These are phyloP conservation scores for Allium fistulosum DNA, from an alignment of 106 monocot species.

Conservation along the genomic window DNA sequence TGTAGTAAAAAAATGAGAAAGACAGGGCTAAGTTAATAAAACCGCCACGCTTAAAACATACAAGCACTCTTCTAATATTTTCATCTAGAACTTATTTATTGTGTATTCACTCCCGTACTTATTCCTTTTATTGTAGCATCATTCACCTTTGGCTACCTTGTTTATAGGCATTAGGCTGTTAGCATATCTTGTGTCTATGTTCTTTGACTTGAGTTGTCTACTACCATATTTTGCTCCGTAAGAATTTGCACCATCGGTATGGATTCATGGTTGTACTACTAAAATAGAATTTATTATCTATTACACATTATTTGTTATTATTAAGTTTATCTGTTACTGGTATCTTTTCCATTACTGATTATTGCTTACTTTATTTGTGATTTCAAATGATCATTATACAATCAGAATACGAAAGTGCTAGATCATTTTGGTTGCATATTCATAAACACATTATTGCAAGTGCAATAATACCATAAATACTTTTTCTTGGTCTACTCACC, in stretches of 20 bases:
- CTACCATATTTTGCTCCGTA: neutral
- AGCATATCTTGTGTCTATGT: conserved; percentile 77
- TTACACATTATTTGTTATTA: too few species aligned
- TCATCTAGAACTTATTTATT: conserved; percentile 80
- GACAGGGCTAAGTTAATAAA: conserved; percentile 81
- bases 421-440: conserved; percentile 91
- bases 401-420: conserved; percentile 95
- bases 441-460: conserved; percentile 67
- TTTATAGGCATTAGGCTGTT: too few species aligned
- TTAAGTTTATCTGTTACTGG: too few species aligned
- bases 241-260: too few species aligned
- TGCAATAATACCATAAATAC: conserved; percentile 70
- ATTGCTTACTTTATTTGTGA: conserved; percentile 1
- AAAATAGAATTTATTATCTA: too few species aligned
- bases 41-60: conserved; percentile 56
- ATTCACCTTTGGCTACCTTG: conserved; percentile 65
- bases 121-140: conserved; percentile 69
- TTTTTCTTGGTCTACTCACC: conserved; percentile 72
- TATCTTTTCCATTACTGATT: too few species aligned
- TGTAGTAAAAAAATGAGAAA: conserved; percentile 77
- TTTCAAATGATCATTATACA: conserved; percentile 90
- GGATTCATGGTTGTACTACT: too few species aligned
- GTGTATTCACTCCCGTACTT: conserved; percentile 70
- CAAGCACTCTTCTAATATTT: conserved; percentile 71
- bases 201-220: too few species aligned